A percentile compares a stretch with the other conserved stretches of the same genome.
Conservation (phyloP, 1,284 basidiomycete genomes). For the Irpex sp. region DNA sequence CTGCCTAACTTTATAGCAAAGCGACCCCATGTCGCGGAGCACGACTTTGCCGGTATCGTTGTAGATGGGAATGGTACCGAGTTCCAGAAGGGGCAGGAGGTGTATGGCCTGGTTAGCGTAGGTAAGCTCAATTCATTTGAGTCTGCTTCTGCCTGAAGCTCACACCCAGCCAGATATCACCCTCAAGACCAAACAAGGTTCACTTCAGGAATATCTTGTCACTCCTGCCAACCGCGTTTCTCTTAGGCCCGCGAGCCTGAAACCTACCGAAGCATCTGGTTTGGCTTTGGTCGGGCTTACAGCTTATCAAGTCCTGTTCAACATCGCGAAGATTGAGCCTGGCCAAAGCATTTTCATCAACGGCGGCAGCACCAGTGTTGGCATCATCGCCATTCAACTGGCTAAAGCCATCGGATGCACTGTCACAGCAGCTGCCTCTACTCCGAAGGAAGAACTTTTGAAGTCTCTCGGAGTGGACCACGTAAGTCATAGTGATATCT, state of each 20-base stretch:
- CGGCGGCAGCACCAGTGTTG: constrained; percentile 64
- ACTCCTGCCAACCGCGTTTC: constrained; percentile 40
- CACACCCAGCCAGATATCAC: constrained; percentile 6
- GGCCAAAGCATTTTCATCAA: constrained; percentile 59
- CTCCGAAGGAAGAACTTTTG: constrained; percentile 44
- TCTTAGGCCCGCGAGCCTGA: constrained; percentile 44
- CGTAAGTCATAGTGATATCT: constrained; percentile 23
- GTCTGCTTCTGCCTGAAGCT: neutral
- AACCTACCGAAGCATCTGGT: constrained; percentile 53
- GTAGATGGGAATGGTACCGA: constrained; percentile 48
- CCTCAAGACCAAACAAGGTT: constrained; percentile 39
- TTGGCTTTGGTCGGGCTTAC: constrained; percentile 54
- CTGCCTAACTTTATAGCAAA: constrained; percentile 46
- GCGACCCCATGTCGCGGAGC: constrained; percentile 51
- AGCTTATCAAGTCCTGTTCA: constrained; percentile 49
- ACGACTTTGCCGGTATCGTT: constrained; percentile 61
- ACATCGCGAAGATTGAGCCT: constrained; percentile 36
- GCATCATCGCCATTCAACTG: constrained; percentile 60
- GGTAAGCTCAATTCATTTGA: constrained; percentile 27
- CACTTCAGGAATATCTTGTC: constrained; percentile 49
- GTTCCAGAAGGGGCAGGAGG: constrained; percentile 53
- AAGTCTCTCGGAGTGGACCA: constrained; percentile 39
- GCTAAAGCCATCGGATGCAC: constrained; percentile 54
- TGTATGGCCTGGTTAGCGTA: constrained; percentile 49
- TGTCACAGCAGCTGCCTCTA: constrained; percentile 55